Evolutionary conservation across 768 basidiomycete species (phyloP), one percentile per base, ranked within the genome.

Genomic region (Auriscalpium orientale): DNA sequence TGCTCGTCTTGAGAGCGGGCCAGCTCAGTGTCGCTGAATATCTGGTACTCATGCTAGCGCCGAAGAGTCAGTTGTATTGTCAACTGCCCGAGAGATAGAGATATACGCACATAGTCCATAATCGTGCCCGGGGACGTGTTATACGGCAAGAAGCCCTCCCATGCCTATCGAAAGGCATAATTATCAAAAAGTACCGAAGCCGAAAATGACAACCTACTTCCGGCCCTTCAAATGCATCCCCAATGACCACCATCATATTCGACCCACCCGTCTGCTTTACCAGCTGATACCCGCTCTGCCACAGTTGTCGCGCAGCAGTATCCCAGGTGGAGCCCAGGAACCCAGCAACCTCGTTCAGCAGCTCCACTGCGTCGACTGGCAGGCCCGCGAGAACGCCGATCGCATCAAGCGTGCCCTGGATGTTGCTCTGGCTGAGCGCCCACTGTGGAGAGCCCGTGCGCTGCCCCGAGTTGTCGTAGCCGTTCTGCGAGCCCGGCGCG

Each of bases 401-500:
- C 13, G 82, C 79, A 61, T 86, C 80, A 10, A 88, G 68, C 11
- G 85, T 85, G 64, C 69, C 61, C 47, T 83, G 74, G n/a, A 78
- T 71, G 33, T 79, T 72, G 47, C 72, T 76, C 1, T 69, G 55
- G 58, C 70, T 62, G 34, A 63, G 61, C 1, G 77, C 84, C 84
- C 85, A 90, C 46, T 73, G 67, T 2, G 85, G 81, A 51, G 72
- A 71, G 20, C 66, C 62, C 0, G 80, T 84, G 35, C 79, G 73
- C 64, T 84, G 84, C 1, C 87, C 87, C 8, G 85, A 88, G 68
- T 88, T 89, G 68, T 89, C 87, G 67, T 82, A 88, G 3, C 87
- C 85, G 57, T 75, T 74, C 67, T 74, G 74, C 20, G 72, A 74
- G 49, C 82, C 85, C 0, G 86, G 83, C 5, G 83, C 86, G 28